Evolutionary conservation across 106 monocot genomes (phyloP), one percentile per base, ranked within the genome.

Genomic region (Cymbidium sinense): DNA sequence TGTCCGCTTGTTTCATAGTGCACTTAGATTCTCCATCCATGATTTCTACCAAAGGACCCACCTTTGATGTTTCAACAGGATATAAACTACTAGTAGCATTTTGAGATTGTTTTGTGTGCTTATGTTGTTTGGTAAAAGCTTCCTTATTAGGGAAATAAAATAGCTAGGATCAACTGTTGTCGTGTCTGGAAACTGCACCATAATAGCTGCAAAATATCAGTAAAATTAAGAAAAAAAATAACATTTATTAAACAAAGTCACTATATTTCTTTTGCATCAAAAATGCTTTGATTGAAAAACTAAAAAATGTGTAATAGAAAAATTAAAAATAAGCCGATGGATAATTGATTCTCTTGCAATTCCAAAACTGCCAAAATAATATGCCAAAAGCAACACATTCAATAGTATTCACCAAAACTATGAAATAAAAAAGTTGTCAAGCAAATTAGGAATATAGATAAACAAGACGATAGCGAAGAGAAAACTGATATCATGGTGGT

Each of bases 131-230:
- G 96, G 96, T 73, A 96, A 82, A 39, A 96, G 84, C 64, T 81
- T 81, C 70, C 96, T 80, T 77, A 96, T 96, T 75, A 91, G 86
- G 81, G 93, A 96, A 70, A 96, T 93, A 28, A 91, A 85, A 74
- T 91, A 91, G 83, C 96, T 93, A n/a, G 96, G 96, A 87, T 96
- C 96, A 77, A 96, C 82, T 23, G 93, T 96, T 25, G 93, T 91
- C 61, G 79, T 62, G 41, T 93, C 93, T 62, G 62, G 23, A 31
- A 82, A 64, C 96, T 93, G 85, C 84, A 44, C 28, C 55, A 81
- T 36, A 51, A 67, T 21, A 78, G 9, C 20, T 28, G 43, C 74
- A 29, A 52, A 58, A 58, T 43, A 65, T 73, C 62, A 55, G 37
- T 71, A 71, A 10, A 71, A 71, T 29, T 20, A 71, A 21, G 7